phyloP scores from a whole-genome alignment of 371 early-diverging fungal genomes.

The Mortierella sp. region DNA sequence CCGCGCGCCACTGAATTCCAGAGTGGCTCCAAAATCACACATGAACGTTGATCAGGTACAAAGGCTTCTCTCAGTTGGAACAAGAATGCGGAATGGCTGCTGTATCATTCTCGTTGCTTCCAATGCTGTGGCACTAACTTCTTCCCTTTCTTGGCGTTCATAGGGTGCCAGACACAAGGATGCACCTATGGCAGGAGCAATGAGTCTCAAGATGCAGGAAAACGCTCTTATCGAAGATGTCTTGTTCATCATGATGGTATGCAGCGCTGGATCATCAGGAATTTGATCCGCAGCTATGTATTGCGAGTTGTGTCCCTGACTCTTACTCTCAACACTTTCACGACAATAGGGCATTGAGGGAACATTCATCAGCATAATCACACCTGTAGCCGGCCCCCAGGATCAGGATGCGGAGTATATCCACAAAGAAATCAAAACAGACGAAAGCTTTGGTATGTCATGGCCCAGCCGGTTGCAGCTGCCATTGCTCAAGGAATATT shows the following conservation, averaged over 20 bases:
- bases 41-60: slow-evolving; percentile 32
- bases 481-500: neutral
- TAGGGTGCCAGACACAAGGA: slow-evolving; percentile 19
- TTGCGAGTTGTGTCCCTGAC: neutral
- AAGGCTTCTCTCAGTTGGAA: neutral
- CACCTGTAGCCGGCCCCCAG: neutral
- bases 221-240: slow-evolving; percentile 89
- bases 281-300: neutral
- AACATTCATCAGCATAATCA: slow-evolving; percentile 69
- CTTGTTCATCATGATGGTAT: slow-evolving; percentile 87
- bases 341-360: slow-evolving; percentile 84
- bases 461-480: neutral
- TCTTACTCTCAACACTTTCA: neutral
- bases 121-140: neutral
- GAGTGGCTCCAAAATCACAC: slow-evolving; percentile 25
- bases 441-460: slow-evolving; percentile 42
- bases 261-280: neutral
- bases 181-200: slow-evolving; percentile 18
- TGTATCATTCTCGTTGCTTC: neutral
- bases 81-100: too few species aligned
- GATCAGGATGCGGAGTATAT: slow-evolving; percentile 53
- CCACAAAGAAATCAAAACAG: slow-evolving; percentile 36
- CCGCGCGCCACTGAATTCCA: slow-evolving; percentile 43
- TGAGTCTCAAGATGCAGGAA: slow-evolving; percentile 75
- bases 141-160: too few species aligned